Base-by-base conservation (phyloP, 2,329 filamentous ascomycete genomes). In the Fusarium duplospermum region DNA sequence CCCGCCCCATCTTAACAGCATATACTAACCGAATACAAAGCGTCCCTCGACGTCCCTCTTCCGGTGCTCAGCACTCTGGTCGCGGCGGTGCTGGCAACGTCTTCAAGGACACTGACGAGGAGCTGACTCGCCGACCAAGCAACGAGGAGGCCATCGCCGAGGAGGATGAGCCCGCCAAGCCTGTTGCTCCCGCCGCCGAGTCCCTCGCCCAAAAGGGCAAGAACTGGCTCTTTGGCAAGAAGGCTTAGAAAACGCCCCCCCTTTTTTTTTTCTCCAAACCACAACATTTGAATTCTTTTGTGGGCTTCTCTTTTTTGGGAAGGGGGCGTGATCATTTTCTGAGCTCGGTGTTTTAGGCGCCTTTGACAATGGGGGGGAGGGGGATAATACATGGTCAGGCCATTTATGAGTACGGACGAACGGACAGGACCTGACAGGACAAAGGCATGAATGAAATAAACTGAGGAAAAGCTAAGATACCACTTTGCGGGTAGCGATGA, bases 71-170 rank as follows among this genome's bases (percentile, higher is more conserved):
- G 67, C 91, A 94, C 81, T 88, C 90, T 78, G 93, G 93, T 45
- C 91, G 93, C 42, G 93, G 93, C 40, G 93, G 93, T 64, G 92
- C 92, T 22, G 93, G 92, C 72, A 96, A 95, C 82, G 83, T 93
- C 59, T 88, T 89, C 83, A 87, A 86, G 75, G 83, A 85, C 57
- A 83, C 82, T 62, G 85, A 87, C 62, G 74, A 82, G 42, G 79
- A 82, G 36, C 73, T 78, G 56, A 76, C 80, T 22, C 76, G 69
- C 60, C 79, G 76, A 74, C 35, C 70, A 35, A 79, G 77, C 71
- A 76, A 77, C 36, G 82, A 84, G 45, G 76, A 79, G 58, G 82
- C 80, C 36, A 76, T 82, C 59, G 52, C 72, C 6, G 73, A 75
- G n/a, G 73, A 75, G 8, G 72, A 75, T 24, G 64, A 69, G 68